Percentiles rank a stretch among this genome's conserved stretches.
These are phyloP conservation scores for Coemansia erecta DNA, from an alignment of 192 early-diverging fungal genomes.

Conservation along the genomic window DNA sequence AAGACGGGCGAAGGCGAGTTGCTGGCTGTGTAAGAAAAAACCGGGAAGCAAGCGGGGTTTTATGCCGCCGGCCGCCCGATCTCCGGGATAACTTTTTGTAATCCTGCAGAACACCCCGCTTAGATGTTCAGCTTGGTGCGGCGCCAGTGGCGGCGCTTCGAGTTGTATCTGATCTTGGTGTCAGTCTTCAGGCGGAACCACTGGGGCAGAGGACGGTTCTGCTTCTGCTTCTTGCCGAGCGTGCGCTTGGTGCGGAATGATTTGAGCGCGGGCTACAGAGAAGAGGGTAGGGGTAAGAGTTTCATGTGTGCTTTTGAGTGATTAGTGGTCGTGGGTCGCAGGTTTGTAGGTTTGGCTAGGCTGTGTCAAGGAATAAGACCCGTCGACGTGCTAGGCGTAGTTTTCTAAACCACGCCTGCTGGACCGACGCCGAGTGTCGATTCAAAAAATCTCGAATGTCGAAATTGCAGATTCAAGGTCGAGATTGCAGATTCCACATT, in stretches of 20 bases:
- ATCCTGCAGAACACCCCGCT: constrained; percentile 27
- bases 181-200: constrained; percentile 97
- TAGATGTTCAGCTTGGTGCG: constrained; percentile 97
- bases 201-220: constrained; percentile 97
- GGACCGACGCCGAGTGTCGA: no score
- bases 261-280: constrained; percentile 92
- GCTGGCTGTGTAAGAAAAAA: no score
- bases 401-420: no score
- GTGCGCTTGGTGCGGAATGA: constrained; percentile 95
- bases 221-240: constrained; percentile 98
- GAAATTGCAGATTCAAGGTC: neutral
- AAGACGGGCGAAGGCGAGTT: no score
- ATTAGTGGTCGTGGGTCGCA: no score
- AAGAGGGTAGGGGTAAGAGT: neutral
- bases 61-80: no score
- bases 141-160: constrained; percentile 99
- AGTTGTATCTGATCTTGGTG: constrained; percentile 96
- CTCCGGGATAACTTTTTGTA: neutral
- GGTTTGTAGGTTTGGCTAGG: no score
- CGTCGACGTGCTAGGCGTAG: no score
- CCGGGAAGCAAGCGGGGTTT: no score
- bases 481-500: neutral
- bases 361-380: no score
- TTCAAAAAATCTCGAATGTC: constrained; percentile 2
- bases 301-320: no score